A percentile compares a stretch with the other conserved stretches of the same genome.
Conservation (phyloP, 495 filamentous ascomycete species). For the Aspergillus sclerotiicarbonarius region DNA sequence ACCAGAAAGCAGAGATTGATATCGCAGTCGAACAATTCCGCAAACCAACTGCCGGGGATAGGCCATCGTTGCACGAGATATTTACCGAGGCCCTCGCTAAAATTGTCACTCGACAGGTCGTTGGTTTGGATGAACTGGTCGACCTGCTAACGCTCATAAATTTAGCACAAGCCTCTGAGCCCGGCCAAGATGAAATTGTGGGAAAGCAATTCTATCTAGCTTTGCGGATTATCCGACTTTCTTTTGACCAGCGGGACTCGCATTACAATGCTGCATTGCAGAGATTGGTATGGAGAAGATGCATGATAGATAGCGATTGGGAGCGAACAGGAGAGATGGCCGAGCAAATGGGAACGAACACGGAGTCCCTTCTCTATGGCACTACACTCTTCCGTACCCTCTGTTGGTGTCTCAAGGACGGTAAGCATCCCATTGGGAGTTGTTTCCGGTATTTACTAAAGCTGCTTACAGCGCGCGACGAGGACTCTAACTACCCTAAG, state of each 20-base stretch:
- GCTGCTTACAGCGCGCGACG: slow-evolving; percentile 10
- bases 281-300: slow-evolving; percentile 80
- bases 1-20: slow-evolving; percentile 71
- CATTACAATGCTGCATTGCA: slow-evolving; percentile 55
- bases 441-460: slow-evolving; percentile 17
- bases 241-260: slow-evolving; percentile 46
- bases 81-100: slow-evolving; percentile 63
- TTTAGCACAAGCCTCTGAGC: slow-evolving; percentile 22
- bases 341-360: slow-evolving; percentile 26
- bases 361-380: slow-evolving; percentile 22
- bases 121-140: slow-evolving; percentile 66
- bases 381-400: slow-evolving; percentile 37
- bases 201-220: slow-evolving; percentile 68
- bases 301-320: slow-evolving; percentile 79
- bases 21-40: slow-evolving; percentile 69
- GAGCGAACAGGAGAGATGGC: slow-evolving; percentile 41
- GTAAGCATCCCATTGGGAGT: slow-evolving; percentile 24
- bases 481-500: slow-evolving; percentile 21
- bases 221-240: slow-evolving; percentile 61
- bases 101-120: slow-evolving; percentile 63
- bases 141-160: slow-evolving; percentile 80
- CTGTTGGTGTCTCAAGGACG: slow-evolving; percentile 28
- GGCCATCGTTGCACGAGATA: slow-evolving; percentile 60
- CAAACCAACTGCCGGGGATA: slow-evolving; percentile 51
- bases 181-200: slow-evolving; percentile 37